phyloP scores from a whole-genome alignment of 345 rosid genomes.

The Syzygium oleosum region DNA sequence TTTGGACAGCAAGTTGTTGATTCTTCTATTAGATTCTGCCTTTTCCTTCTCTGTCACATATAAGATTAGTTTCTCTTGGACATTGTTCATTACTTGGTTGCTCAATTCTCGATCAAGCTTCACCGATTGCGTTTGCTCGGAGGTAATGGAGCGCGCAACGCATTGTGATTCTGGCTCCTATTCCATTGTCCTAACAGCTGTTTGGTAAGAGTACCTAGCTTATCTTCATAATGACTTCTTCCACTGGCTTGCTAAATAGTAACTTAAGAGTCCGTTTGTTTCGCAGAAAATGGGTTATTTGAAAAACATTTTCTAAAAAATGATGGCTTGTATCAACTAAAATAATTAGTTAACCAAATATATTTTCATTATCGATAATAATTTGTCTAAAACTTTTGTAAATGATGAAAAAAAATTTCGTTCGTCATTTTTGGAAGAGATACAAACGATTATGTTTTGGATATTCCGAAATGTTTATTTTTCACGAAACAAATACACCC shows the following conservation, averaged over 20 bases:
- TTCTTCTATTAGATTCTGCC: neutral
- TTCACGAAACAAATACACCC: too few relatives aligned
- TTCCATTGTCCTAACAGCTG: neutral
- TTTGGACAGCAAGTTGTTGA: neutral
- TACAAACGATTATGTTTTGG: too few relatives aligned
- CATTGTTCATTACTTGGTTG: neutral
- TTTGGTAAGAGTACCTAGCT: neutral
- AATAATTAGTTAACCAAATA: too few relatives aligned
- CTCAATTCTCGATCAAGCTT: neutral
- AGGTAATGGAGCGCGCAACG: neutral
- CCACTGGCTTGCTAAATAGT: neutral
- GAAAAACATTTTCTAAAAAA: too few relatives aligned
- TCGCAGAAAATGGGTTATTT: too few relatives aligned
- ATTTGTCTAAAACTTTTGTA: too few relatives aligned
- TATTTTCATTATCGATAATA: too few relatives aligned
- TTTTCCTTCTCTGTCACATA: neutral
- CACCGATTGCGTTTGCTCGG: neutral
- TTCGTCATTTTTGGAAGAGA: too few relatives aligned
- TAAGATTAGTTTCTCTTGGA: neutral
- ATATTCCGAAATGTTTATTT: too few relatives aligned
- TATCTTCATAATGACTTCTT: neutral
- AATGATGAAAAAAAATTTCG: too few relatives aligned
- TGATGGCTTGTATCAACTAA: too few relatives aligned
- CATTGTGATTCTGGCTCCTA: neutral
- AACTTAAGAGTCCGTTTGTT: too few relatives aligned